Conservation (phyloP, 345 rosid species). For the Camelina neglecta region DNA sequence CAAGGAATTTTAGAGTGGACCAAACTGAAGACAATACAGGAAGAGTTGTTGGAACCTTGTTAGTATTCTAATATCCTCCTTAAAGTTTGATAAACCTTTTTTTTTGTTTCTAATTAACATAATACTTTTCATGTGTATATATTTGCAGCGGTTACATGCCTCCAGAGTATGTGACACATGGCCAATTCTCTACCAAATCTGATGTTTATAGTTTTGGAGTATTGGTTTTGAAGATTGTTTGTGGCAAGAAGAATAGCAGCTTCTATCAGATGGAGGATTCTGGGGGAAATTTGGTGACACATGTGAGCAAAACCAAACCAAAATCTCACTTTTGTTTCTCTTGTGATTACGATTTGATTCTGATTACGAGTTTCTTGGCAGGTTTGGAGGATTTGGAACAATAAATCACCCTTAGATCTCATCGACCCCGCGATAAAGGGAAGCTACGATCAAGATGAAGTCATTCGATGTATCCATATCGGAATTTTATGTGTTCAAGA, state of each 20-base stretch:
- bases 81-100: background rate
- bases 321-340: background rate
- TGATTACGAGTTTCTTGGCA: background rate
- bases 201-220: constrained; percentile 25
- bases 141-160: constrained; percentile 9
- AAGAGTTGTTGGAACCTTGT: constrained; percentile 32
- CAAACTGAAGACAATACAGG: constrained; percentile 17
- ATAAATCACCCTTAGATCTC: background rate
- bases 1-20: constrained; percentile 22
- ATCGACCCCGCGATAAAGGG: constrained; percentile 10
- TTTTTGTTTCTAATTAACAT: background rate
- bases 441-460: background rate
- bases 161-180: constrained; percentile 8
- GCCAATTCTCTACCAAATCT: constrained; percentile 6
- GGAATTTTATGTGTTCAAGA: constrained; percentile 19
- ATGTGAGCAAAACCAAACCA: background rate
- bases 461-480: constrained; percentile 17
- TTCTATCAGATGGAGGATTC: background rate
- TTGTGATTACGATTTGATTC: background rate
- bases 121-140: background rate
- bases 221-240: background rate
- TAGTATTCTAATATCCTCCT: constrained; percentile 1
- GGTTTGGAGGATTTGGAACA: constrained; percentile 28
- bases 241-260: constrained; percentile 2
- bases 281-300: constrained; percentile 11